Evolutionary conservation across 345 rosid genomes (phyloP).

Genomic region (Eucalyptus erythrocorys): DNA sequence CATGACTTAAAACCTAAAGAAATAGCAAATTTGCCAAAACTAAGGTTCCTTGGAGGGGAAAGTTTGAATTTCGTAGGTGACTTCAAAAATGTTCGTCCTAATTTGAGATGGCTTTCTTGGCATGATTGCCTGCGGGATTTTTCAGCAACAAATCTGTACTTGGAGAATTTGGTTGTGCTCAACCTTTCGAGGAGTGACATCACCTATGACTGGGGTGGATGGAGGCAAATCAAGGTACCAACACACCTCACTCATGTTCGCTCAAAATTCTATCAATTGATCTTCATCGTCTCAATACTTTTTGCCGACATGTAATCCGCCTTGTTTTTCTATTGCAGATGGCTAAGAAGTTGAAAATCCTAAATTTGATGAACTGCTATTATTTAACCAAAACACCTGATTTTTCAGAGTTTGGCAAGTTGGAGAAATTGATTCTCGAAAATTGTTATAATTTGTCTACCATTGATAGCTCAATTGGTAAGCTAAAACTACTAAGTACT

Average conservation of each 20-base stretch:
- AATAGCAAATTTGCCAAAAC: background rate
- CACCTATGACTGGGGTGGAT: background rate
- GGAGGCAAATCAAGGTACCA: background rate
- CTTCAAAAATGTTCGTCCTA: background rate
- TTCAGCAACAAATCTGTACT: fast-evolving
- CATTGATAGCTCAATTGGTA: background rate
- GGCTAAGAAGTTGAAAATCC: background rate
- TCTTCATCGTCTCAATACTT: fast-evolving
- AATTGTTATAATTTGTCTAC: fast-evolving
- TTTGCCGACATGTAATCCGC: fast-evolving
- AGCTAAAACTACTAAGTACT: background rate
- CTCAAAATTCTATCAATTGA: fast-evolving
- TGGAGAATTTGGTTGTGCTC: background rate
- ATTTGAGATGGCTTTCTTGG: background rate
- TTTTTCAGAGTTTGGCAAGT: background rate
- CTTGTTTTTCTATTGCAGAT: fast-evolving
- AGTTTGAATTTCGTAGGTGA: fast-evolving
- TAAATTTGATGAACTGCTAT: fast-evolving
- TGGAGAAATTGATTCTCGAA: background rate
- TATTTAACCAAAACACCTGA: background rate
- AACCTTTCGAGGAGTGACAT: fast-evolving
- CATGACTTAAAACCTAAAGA: fast-evolving
- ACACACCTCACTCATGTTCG: fast-evolving
- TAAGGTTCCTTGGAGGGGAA: background rate
- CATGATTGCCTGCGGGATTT: fast-evolving